phyloP scores from a whole-genome alignment of 78 protist species.

The Neovahlkampfia damariscottae region DNA sequence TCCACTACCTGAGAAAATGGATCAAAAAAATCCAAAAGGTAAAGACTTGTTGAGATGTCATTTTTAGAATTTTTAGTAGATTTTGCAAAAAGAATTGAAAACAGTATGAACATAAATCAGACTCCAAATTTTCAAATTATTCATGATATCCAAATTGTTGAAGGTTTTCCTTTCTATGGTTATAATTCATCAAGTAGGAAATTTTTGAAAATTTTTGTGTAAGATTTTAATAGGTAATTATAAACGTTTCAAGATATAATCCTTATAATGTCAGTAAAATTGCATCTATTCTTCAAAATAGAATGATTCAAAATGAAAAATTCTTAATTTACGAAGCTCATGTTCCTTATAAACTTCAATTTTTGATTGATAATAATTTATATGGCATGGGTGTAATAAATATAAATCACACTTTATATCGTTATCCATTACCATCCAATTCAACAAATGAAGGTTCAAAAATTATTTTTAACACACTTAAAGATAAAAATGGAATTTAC shows the following conservation, averaged over 20 bases:
- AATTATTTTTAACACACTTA: too few species aligned
- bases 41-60: neutral
- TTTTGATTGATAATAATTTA: constrained; percentile 61
- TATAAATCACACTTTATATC: too few species aligned
- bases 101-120: neutral
- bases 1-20: neutral
- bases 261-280: constrained; percentile 21
- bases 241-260: constrained; percentile 17
- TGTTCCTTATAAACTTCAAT: constrained; percentile 58
- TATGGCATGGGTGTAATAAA: constrained; percentile 42
- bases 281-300: constrained; percentile 26
- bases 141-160: constrained; percentile 10
- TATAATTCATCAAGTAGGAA: constrained; percentile 31
- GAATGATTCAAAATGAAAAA: constrained; percentile 24
- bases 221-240: neutral
- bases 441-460: too few species aligned
- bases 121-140: neutral
- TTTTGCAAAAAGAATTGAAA: neutral
- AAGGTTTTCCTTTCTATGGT: constrained; percentile 73
- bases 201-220: constrained; percentile 47
- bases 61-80: neutral
- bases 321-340: constrained; percentile 39
- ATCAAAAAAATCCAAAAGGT: neutral
- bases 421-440: too few species aligned
- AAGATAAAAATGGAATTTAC: too few species aligned